A percentile compares a stretch with the other conserved stretches of the same genome.
These are phyloP conservation scores for Chaetomium sp. DNA, from an alignment of 2,329 filamentous ascomycete genomes.

Conservation along the genomic window DNA sequence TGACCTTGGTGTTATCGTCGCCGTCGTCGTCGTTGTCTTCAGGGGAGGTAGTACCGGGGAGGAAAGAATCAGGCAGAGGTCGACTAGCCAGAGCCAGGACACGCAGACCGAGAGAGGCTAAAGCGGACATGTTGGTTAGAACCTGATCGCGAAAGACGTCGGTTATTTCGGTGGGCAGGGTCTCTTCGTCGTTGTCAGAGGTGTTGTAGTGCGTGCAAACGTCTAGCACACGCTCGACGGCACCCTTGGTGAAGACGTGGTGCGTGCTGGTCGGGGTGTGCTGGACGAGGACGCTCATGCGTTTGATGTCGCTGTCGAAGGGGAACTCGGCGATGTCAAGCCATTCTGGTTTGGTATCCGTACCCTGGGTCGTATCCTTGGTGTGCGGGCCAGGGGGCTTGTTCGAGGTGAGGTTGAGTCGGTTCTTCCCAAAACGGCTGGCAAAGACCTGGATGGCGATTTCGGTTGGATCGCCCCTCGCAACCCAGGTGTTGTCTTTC, in stretches of 20 bases:
- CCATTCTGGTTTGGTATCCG: conserved; percentile 12
- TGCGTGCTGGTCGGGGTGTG: conserved; percentile 35
- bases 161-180: conserved; percentile 43
- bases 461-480: conserved; percentile 63
- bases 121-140: conserved; percentile 43
- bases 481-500: conserved; percentile 28
- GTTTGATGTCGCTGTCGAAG: conserved; percentile 68
- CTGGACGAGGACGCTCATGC: conserved; percentile 67
- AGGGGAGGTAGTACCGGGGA: neutral
- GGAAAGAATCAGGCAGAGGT: conserved; percentile 26
- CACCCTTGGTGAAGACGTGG: conserved; percentile 47
- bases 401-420: conserved; percentile 28
- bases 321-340: conserved; percentile 58
- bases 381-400: no score
- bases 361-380: conserved; percentile 29
- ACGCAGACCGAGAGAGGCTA: conserved; percentile 59
- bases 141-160: conserved; percentile 44
- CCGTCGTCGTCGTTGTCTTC: conserved; percentile 37
- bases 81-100: conserved; percentile 62
- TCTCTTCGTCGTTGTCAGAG: conserved; percentile 35
- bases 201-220: conserved; percentile 45
- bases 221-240: conserved; percentile 52
- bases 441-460: conserved; percentile 70
- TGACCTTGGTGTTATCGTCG: no score
- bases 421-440: conserved; percentile 55